Evolutionary conservation across 2,329 filamentous ascomycete species (phyloP).

Genomic region (Nectriaceae sp.): DNA sequence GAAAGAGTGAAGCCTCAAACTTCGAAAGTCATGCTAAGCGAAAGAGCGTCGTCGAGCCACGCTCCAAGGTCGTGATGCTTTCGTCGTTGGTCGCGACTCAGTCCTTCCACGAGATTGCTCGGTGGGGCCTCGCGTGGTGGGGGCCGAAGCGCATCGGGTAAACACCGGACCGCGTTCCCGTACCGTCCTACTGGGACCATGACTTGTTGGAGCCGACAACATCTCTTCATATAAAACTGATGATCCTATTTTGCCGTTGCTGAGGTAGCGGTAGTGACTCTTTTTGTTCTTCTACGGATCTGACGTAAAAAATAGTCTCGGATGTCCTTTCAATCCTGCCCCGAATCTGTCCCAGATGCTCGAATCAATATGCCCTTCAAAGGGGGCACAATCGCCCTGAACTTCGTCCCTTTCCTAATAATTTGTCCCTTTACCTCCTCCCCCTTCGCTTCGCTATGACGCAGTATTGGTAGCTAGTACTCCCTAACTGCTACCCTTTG

Average conservation of each 20-base stretch:
- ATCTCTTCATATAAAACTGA: conserved; percentile 8
- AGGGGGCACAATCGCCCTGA: background rate
- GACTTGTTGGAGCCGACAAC: conserved; percentile 7
- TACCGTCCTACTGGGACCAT: conserved; percentile 18
- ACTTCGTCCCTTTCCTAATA: background rate
- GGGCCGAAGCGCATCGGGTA: conserved; percentile 23
- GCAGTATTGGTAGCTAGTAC: background rate
- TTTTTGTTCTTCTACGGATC: no score
- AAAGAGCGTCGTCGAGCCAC: conserved; percentile 16
- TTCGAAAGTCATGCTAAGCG: conserved; percentile 8
- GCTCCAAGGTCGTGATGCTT: conserved; percentile 19
- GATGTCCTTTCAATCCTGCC: no score
- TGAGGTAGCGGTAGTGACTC: no score
- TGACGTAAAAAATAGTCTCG: no score
- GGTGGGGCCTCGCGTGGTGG: conserved; percentile 21
- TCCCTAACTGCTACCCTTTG: background rate
- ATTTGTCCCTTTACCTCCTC: background rate
- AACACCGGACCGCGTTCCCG: conserved; percentile 23
- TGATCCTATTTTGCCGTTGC: background rate
- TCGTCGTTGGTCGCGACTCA: conserved; percentile 19
- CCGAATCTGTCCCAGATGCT: no score
- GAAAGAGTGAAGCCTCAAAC: conserved; percentile 3
- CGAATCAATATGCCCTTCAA: background rate
- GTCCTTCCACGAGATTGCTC: conserved; percentile 29
- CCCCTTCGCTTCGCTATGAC: background rate